Evolutionary conservation across 768 basidiomycete species (phyloP), one percentile per base, ranked within the genome.

Genomic region (Phylloporus scabripes): DNA sequence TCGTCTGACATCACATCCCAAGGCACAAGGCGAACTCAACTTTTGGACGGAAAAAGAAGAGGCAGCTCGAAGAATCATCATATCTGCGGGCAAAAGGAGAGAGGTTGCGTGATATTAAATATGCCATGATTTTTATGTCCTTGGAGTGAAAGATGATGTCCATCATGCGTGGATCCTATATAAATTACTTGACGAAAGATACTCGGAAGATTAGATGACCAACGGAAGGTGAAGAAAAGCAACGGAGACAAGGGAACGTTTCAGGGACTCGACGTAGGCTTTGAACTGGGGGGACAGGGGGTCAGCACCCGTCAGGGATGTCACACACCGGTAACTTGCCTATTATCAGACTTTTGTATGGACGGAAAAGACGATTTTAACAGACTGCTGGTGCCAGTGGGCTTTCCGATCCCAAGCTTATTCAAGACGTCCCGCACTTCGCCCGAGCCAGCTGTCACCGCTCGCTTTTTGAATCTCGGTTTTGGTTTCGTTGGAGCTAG

Each of bases 31-130:
- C 50, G 94, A 97, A 60, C 78, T 92, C 34, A 81, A 80, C 4
- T 92, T 84, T 65, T 96, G 92, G 87, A 78, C 86, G 4, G 82
- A 90, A 55, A 74, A 86, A 48, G 89, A 92, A 59, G 92, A 93
- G 61, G 84, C 89, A 57, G 81, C 88, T 31, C 72, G 77, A 55
- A 70, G 82, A 48, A 77, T 78, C 60, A 77, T 83, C 33, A 67
- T 82, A 48, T 62, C 72, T 33, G 63, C 63, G 1, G 64, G 66
- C 32, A 70, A 71, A 54, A 57, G 54, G 42, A 67, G 58, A 43
- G 60, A 59, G 28, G 18, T 39, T 42, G 28, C 42, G 36, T 56
- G 50, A 59, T 68, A 51, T 49, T 38, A 42, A 42, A 53, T 39
- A 58, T 54, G 24, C 42, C 53, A 57, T 12, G 48, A 8, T 36